Evolutionary conservation across 2,329 filamentous ascomycete species (phyloP), one percentile per base, ranked within the genome.

Genomic region (Ustilaginoidea virens): DNA sequence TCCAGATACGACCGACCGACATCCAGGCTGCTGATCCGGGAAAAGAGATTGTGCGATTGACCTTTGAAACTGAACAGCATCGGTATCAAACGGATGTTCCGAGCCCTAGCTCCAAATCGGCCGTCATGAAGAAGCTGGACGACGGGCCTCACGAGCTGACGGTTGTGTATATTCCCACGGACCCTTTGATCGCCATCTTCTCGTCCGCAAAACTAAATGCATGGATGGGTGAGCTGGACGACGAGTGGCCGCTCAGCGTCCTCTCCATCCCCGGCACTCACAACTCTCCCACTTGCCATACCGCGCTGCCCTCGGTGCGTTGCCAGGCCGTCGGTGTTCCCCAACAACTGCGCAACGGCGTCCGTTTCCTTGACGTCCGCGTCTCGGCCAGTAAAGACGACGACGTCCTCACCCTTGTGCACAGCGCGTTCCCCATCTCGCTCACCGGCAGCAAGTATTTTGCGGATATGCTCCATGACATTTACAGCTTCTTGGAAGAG

Each of bases 201-300:
- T 81, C 74, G 36, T 83, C 74, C 5, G 66, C 75, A 11, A 65
- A 72, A 30, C 66, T 86, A 28, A 49, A 72, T 36, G 56, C 63
- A 30, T 93, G 90, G 90, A 96, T 96, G 86, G 55, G 63, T 32
- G 65, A 74, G 36, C 63, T 96, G 23, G 61, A 66, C 35, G 70
- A 86, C 44, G 65, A 73, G 13, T 77, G 72, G 29, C 74, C 82
- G 2, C 61, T 96, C 4, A 80, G 81, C 1, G 67, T 77, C 3
- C 70, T 98, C 28, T 90, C 80, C 28, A 90, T 96, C 37, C 90
- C 90, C 0, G 90, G 90, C 38, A 94, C 90, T 0, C 90, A 98
- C 61, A 96, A 98, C 57, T 82, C 80, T 12, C 82, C 90, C 5
- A 92, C 86, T 7, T 78, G 71, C 56, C 67, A 92, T 60, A 67